Evolutionary conservation across 192 early-diverging fungal genomes (phyloP).

Genomic region (Coemansia sp.): DNA sequence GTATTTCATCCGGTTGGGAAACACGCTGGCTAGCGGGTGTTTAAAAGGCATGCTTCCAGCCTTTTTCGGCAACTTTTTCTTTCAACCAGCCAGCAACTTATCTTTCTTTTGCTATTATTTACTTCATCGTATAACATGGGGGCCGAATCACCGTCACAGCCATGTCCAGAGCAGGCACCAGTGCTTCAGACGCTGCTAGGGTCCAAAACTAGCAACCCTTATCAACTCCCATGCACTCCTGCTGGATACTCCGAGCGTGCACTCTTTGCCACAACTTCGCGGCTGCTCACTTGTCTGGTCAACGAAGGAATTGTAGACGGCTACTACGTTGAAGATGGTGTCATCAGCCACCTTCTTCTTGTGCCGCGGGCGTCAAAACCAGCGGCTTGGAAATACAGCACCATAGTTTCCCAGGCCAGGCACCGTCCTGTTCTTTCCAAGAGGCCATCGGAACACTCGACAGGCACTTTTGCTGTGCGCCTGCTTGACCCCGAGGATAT

Average conservation of each 20-base stretch:
- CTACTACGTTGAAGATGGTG: slow-evolving; percentile 30
- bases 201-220: slow-evolving; percentile 7
- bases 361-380: slow-evolving; percentile 18
- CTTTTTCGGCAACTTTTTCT: not conserved
- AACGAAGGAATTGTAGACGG: slow-evolving; percentile 56
- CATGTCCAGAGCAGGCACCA: not conserved
- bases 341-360: slow-evolving; percentile 14
- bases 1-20: not conserved
- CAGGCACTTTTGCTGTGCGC: slow-evolving; percentile 2
- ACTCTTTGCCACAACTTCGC: slow-evolving; percentile 55
- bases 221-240: slow-evolving; percentile 13
- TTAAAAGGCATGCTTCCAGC: not conserved
- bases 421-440: slow-evolving; percentile 25
- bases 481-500: slow-evolving; percentile 52
- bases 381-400: slow-evolving; percentile 5
- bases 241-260: slow-evolving; percentile 35
- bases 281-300: slow-evolving; percentile 57
- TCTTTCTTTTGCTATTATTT: not conserved
- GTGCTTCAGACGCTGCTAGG: slow-evolving; percentile 11
- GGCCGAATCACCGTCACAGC: not conserved
- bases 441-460: not conserved
- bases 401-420: slow-evolving; percentile 16
- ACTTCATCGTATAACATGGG: not conserved
- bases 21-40: not conserved
- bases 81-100: not conserved